Conservation (phyloP, 176 grass and related monocot genomes). For the Lolium rigidum region DNA sequence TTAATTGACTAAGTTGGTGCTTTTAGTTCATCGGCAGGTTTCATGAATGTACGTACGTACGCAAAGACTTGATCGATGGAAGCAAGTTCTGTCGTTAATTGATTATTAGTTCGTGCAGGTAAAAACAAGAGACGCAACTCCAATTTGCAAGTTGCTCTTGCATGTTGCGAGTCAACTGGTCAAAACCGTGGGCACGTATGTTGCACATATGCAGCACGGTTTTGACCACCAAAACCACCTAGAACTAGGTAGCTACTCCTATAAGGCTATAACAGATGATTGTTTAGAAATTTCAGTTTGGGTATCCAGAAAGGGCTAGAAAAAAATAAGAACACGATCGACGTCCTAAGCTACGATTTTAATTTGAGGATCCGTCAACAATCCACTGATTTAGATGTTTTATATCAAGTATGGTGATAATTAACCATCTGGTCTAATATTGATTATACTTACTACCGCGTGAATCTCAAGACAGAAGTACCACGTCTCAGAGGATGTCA, state of each 20-base stretch:
- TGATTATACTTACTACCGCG: too few relatives aligned
- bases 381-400: too few relatives aligned
- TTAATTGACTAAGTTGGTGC: not conserved
- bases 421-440: too few relatives aligned
- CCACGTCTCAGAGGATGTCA: too few relatives aligned
- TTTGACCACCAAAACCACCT: slow-evolving; percentile 32
- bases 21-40: slow-evolving; percentile 11
- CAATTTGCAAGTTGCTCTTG: slow-evolving; percentile 19
- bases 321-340: not conserved
- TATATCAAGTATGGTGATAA: too few relatives aligned
- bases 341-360: not conserved
- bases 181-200: slow-evolving; percentile 39
- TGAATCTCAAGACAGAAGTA: too few relatives aligned
- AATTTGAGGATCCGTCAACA: too few relatives aligned
- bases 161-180: slow-evolving; percentile 31
- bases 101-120: not conserved
- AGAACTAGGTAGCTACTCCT: not conserved
- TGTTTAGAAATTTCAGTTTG: slow-evolving; percentile 6
- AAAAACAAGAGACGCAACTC: not conserved
- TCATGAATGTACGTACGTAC: not conserved
- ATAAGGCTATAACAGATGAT: not conserved
- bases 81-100: not conserved
- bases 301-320: not conserved
- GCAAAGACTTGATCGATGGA: not conserved
- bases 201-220: not conserved